Conservation (phyloP, 2,329 filamentous ascomycete genomes). For the Neonectria coccinea region DNA sequence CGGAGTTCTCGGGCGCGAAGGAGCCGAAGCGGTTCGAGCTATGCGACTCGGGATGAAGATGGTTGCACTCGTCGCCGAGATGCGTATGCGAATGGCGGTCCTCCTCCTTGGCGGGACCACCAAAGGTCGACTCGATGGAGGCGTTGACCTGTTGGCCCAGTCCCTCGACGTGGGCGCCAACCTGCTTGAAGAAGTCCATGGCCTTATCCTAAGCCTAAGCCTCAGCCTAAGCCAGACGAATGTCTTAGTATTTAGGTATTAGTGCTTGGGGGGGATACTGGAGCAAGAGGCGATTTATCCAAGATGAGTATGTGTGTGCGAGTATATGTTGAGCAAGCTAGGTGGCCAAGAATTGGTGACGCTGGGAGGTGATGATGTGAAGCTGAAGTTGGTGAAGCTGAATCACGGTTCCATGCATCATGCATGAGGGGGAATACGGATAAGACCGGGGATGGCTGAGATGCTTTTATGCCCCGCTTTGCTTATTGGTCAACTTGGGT, state of each 20-base stretch:
- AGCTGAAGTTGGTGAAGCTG: background rate
- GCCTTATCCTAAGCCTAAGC: background rate
- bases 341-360: background rate
- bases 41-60: constrained; percentile 57
- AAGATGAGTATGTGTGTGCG: background rate
- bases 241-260: background rate
- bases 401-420: constrained; percentile 5
- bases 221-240: background rate
- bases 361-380: background rate
- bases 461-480: constrained; percentile 1
- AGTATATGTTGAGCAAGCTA: too few species aligned
- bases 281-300: background rate
- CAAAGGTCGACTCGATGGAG: constrained; percentile 45
- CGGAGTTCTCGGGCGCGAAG: constrained; percentile 79
- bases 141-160: constrained; percentile 46
- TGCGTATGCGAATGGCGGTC: constrained; percentile 59
- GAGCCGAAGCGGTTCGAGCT: constrained; percentile 68
- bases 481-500: background rate
- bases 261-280: background rate
- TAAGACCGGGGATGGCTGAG: background rate
- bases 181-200: constrained; percentile 54
- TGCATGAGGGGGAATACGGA: constrained; percentile 17
- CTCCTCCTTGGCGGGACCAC: constrained; percentile 55
- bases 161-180: constrained; percentile 39
- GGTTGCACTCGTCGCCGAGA: constrained; percentile 53